A percentile compares a stretch with the other conserved stretches of the same genome.
Conservation (phyloP, 192 early-diverging fungal genomes). For the Oehlia diaphana region DNA sequence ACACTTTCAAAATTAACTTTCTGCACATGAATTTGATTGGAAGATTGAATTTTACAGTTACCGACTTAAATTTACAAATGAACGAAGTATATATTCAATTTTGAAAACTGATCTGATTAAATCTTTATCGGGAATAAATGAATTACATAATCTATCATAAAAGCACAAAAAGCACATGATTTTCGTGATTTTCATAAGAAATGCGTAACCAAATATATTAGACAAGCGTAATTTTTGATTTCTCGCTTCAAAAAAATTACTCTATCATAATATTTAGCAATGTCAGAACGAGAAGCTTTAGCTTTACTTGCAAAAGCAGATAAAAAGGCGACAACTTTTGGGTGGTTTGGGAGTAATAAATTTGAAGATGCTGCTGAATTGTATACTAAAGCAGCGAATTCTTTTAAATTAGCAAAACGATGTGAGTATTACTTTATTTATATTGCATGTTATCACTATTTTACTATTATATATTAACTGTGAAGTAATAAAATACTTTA, state of each 20-base stretch:
- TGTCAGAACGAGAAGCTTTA: slow-evolving; percentile 58
- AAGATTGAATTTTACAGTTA: too few relatives aligned
- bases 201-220: too few relatives aligned
- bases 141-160: too few relatives aligned
- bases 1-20: too few relatives aligned
- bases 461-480: background rate
- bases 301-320: slow-evolving; percentile 67
- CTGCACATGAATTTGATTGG: too few relatives aligned
- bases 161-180: too few relatives aligned
- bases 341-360: slow-evolving; percentile 79
- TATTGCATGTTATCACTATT: background rate
- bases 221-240: too few relatives aligned
- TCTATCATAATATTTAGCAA: background rate
- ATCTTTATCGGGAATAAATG: too few relatives aligned
- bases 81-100: too few relatives aligned
- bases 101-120: too few relatives aligned
- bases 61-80: too few relatives aligned
- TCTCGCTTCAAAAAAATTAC: background rate
- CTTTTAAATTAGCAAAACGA: slow-evolving; percentile 89
- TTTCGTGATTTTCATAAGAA: too few relatives aligned
- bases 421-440: slow-evolving; percentile 52
- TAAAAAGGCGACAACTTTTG: slow-evolving; percentile 61
- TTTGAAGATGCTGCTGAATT: slow-evolving; percentile 94
- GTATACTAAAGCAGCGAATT: slow-evolving; percentile 87
- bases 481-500: background rate